Base-by-base conservation (phyloP, 495 filamentous ascomycete species). In the Parachaetomium inaequale region DNA sequence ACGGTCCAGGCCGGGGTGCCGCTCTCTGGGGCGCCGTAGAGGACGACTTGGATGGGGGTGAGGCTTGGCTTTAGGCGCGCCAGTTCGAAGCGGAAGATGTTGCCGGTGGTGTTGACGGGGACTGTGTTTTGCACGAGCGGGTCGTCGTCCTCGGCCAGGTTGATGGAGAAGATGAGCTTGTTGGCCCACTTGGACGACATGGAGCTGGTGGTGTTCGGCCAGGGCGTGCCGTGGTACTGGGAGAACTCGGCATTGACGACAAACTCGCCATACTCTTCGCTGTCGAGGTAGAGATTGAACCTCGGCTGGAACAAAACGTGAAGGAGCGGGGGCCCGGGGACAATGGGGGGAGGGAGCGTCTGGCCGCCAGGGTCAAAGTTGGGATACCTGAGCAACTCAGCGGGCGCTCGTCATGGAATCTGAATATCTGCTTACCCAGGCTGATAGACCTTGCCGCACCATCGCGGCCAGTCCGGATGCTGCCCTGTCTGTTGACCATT, bases 351-450 rank as follows among this genome's bases (percentile, higher is more conserved):
- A 29, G 74, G 65, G 3, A 74, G 59, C 0, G 85, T 75, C 68
- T 79, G 79, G 15, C 87, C 87, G 55, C 85, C 86, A 0, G 87
- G 87, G 43, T 87, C 76, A 64, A 85, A 86, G 4, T 75, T 77
- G 0, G 77, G 75, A 69, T 85, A 82, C 49, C 81, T 83, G 46
- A 15, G 8, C 4, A 17, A n/a, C 38, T 54, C 14, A 61, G 46
- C 7, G 38, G 23, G 28, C 21, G 11, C 15, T 15, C 55, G 1
- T 58, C 28, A n/a, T 21, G n/a, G 15, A n/a, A 4, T 7, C 11
- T 6, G 28, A 38, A 15, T 21, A 1, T 7, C 19, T 6, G 58
- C 73, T 63, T 50, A 85, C 72, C 76, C 80, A 8, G 78, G 50
- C 46, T 78, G 59, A 65, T 86, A 86, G 0, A 83, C 83, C 63